These are phyloP conservation scores for Microsporum audouinii DNA, from an alignment of 2,329 filamentous ascomycete species.

Conservation along the genomic window DNA sequence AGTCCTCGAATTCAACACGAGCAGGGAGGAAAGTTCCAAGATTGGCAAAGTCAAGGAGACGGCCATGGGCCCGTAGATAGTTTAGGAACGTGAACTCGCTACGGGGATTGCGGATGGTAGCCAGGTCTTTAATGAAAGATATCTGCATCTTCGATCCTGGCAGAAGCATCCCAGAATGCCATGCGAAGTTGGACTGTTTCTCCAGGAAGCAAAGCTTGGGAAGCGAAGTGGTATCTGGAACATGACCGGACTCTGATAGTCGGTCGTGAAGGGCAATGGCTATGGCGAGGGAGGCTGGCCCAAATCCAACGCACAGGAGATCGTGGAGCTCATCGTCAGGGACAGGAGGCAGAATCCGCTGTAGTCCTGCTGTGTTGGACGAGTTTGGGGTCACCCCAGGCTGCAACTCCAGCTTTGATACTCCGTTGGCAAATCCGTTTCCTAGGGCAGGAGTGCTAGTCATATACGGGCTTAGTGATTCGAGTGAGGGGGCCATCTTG, in stretches of 20 bases:
- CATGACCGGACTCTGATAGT: conserved; percentile 39
- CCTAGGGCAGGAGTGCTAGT: not conserved
- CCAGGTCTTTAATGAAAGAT: conserved; percentile 91
- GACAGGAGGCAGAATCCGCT: conserved; percentile 37
- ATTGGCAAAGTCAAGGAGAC: conserved; percentile 87
- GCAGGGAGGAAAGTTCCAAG: conserved; percentile 77
- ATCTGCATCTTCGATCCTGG: conserved; percentile 95
- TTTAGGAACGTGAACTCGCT: conserved; percentile 93
- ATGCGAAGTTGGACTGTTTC: conserved; percentile 69
- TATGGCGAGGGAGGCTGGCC: conserved; percentile 78
- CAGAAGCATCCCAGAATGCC: conserved; percentile 92
- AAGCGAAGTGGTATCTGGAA: conserved; percentile 28
- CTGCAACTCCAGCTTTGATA: not conserved
- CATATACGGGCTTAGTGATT: not conserved
- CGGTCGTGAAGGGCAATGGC: conserved; percentile 78
- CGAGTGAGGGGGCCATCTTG: not conserved
- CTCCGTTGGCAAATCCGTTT: not conserved
- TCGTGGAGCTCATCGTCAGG: conserved; percentile 60
- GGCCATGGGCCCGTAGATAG: conserved; percentile 68
- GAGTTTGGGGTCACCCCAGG: not conserved
- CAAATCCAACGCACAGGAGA: conserved; percentile 83
- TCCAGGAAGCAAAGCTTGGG: conserved; percentile 80
- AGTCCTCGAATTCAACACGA: conserved; percentile 84
- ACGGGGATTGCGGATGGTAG: conserved; percentile 72
- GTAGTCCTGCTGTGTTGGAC: not conserved